These are phyloP conservation scores for Neonectria faginata DNA, from an alignment of 2,329 filamentous ascomycete species.

Conservation along the genomic window DNA sequence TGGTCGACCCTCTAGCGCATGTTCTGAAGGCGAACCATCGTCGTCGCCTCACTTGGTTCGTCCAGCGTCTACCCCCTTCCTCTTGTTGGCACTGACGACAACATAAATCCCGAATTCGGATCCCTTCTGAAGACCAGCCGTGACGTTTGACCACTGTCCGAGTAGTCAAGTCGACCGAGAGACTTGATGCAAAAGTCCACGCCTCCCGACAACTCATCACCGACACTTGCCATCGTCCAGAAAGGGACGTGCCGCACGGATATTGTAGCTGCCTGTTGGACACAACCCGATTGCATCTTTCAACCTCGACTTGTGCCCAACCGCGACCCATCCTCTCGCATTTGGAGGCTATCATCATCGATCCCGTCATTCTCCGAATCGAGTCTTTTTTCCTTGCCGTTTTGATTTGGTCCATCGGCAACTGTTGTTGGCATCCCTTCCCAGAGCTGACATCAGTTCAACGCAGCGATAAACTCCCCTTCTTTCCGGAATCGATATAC, in stretches of 20 bases:
- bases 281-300: background rate
- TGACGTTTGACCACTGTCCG: background rate
- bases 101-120: background rate
- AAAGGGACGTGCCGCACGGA: background rate
- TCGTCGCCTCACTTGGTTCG: background rate
- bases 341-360: background rate
- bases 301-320: slow-evolving; percentile 3
- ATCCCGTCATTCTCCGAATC: background rate
- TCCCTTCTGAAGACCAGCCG: background rate
- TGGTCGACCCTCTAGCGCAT: background rate
- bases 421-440: background rate
- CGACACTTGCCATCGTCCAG: background rate
- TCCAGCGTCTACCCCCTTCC: background rate
- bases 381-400: background rate
- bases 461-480: background rate
- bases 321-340: background rate
- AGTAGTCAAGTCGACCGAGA: background rate
- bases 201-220: background rate
- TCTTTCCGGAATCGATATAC: background rate
- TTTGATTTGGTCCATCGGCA: background rate
- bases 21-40: background rate
- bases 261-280: background rate
- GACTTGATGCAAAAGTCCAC: background rate
- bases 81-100: background rate
- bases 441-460: background rate